Base-by-base conservation (phyloP, 2,329 filamentous ascomycete species). In the Xylaria sp. region DNA sequence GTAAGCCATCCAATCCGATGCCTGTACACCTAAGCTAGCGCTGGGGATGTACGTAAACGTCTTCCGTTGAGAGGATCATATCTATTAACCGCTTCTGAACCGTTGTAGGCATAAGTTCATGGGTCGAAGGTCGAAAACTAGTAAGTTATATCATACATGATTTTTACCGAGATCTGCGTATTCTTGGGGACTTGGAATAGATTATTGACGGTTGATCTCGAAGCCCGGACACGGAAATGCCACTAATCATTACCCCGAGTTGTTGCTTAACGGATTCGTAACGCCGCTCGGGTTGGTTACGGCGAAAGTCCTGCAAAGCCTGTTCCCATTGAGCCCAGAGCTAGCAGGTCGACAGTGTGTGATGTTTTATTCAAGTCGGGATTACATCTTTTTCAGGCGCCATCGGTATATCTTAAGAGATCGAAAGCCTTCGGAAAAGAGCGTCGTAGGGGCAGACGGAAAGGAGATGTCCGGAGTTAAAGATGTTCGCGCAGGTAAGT, bases 401-500 rank as follows among this genome's bases (percentile, higher is more conserved):
- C 94, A 98, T 80, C 86, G 96, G 55, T 99, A 99, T 77, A 88
- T 97, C 1, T 98, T 99, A 82, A 88, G 96, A 14, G 93, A 98
- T 68, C 97, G 96, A 83, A 86, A 91, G 11, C 85, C 89, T 64
- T 94, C 91, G 0, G 96, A 98, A 82, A 98, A 97, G 84, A 91
- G 89, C 64, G 92, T 98, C 0, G 86, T 93, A 4, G 92, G 88
- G 3, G 84, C 91, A 0, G 93, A 98, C 75, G 94, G 96, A 19
- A 92, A 93, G 79, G 88, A 92, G 64, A 87, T 98, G 71, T 89
- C 92, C 73, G 96, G 94, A 0, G 93, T 94, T 0, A 93, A 98
- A 80, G 90, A 89, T 17, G 92, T 99, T 68, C 88, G 92, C 39
- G 92, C 93, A 1, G 75, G 75, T 77, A 67, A 73, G 75, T 70